Evolutionary conservation across 257 asterid genomes (phyloP), one percentile per base, ranked within the genome.

Genomic region (Solanum lignicaule): DNA sequence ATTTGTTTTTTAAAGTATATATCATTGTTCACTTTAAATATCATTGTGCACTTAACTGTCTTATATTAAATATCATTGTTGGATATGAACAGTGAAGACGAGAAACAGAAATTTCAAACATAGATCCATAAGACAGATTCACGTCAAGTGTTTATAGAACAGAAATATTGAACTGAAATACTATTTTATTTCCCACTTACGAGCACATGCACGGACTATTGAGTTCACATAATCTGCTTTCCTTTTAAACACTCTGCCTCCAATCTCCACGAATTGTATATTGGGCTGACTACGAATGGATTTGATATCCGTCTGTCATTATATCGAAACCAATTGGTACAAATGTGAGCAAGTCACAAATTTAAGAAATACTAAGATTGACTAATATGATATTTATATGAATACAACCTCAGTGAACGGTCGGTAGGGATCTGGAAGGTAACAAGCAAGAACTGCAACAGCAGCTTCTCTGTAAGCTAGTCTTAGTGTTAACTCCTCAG

Each of bases 391-490:
- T 71, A 87, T 31, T 68, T 52, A 38, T 83, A 82, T 5, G 71
- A 39, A 86, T 20, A 91, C 87, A 89, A 97, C 99, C 84, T 93
- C 98, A 52, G 90, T 89, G 89, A 97, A 94, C 68, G 96, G 95
- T 39, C 94, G 94, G 89, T 91, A 91, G 71, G 98, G 92, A 92
- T 97, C 98, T 71, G 99, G 99, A 88, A 97, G 90, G 92, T 86
- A 88, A 90, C 99, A 97, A 87, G 96, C 96, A 91, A 97, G 95
- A 91, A 97, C 92, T 84, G 99, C 98, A 88, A 97, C 98, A 87
- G 99, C 98, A 76, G 99, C 99, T 94, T 97, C 99, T 88, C 99
- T 88, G 88, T 95, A 96, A 84, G 99, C 99, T 92, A 96, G 91
- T 91, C 99, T 94, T 89, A 95, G 92, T 89, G 95, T 97, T 76